Conservation (phyloP, 2,329 filamentous ascomycete genomes). For the Penicillium rolfsii region DNA sequence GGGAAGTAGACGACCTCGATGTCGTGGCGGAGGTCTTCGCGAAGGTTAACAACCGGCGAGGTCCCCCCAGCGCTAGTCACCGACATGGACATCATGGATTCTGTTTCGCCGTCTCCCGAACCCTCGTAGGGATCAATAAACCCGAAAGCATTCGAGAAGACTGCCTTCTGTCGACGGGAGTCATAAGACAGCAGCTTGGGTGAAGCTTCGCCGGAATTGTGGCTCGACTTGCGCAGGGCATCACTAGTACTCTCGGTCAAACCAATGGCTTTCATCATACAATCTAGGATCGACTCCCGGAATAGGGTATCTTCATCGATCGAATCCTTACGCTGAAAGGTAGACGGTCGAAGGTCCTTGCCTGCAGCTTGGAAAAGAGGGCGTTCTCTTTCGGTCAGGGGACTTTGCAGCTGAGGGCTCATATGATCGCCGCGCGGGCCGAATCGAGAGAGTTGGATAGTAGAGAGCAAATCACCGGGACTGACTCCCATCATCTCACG, state of each 20-base stretch:
- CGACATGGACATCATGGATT: constrained; percentile 74
- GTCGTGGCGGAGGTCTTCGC: constrained; percentile 84
- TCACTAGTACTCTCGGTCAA: constrained; percentile 68
- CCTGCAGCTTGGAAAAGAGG: constrained; percentile 38
- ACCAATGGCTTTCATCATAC: constrained; percentile 93
- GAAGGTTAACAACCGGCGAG: constrained; percentile 66
- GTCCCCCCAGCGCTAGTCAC: constrained; percentile 65
- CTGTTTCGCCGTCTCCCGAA: constrained; percentile 75
- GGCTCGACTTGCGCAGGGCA: constrained; percentile 62
- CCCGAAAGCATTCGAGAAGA: constrained; percentile 86
- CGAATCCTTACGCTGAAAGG: constrained; percentile 73
- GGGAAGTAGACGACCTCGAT: constrained; percentile 98
- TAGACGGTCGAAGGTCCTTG: constrained; percentile 33
- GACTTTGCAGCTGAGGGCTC: constrained; percentile 40
- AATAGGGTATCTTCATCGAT: constrained; percentile 88
- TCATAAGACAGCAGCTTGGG: constrained; percentile 85
- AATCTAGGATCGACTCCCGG: constrained; percentile 85
- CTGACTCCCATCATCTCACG: constrained; percentile 56
- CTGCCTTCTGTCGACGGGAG: constrained; percentile 74
- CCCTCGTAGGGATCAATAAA: constrained; percentile 84
- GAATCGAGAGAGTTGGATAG: constrained; percentile 70
- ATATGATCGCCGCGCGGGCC: constrained; percentile 55
- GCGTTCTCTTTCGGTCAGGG: constrained; percentile 50
- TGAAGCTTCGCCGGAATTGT: constrained; percentile 77
- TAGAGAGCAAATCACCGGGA: constrained; percentile 78